phyloP scores from a whole-genome alignment of 2,329 filamentous ascomycete genomes.

The Penicillium sp. region DNA sequence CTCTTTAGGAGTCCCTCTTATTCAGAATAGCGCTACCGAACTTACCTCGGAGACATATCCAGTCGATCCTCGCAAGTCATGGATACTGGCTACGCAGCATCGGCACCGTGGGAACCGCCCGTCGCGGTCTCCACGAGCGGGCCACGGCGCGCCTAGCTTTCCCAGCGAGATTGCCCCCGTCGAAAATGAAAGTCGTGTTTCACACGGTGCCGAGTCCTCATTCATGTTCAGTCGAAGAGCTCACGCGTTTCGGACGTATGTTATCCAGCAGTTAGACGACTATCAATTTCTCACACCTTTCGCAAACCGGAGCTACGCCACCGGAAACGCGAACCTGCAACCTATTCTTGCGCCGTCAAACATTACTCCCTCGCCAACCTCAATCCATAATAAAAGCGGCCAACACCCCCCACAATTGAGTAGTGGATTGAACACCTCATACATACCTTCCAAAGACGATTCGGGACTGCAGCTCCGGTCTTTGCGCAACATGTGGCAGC shows the following conservation, averaged over 20 bases:
- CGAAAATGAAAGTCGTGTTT: conserved; percentile 18
- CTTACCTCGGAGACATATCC: conserved; percentile 6
- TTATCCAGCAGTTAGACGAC: conserved; percentile 29
- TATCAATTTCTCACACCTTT: conserved; percentile 23
- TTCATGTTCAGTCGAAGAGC: conserved; percentile 28
- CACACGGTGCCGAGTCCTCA: conserved; percentile 17
- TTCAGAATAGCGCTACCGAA: conserved; percentile 21
- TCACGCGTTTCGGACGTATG: conserved; percentile 30
- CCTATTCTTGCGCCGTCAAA: conserved; percentile 13
- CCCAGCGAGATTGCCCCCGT: conserved; percentile 18
- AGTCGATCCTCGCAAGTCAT: conserved; percentile 11
- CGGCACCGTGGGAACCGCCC: conserved; percentile 17
- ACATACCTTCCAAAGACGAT: neutral
- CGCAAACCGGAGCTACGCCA: conserved; percentile 15
- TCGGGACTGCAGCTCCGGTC: conserved; percentile 8
- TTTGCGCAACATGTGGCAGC: conserved; percentile 29
- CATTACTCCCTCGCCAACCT: conserved; percentile 8
- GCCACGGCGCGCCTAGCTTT: conserved; percentile 4
- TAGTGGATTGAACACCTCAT: conserved; percentile 7
- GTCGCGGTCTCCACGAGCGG: conserved; percentile 10
- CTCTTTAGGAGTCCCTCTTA: conserved; percentile 24
- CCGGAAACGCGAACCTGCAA: conserved; percentile 4
- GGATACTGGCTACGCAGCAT: conserved; percentile 11
- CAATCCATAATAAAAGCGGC: conserved; percentile 4
- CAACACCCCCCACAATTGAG: neutral